Percentiles rank a stretch among this genome's conserved stretches.
These are phyloP conservation scores for Phellopilus nigrolimitatus DNA, from an alignment of 1,284 basidiomycete genomes.

Conservation along the genomic window DNA sequence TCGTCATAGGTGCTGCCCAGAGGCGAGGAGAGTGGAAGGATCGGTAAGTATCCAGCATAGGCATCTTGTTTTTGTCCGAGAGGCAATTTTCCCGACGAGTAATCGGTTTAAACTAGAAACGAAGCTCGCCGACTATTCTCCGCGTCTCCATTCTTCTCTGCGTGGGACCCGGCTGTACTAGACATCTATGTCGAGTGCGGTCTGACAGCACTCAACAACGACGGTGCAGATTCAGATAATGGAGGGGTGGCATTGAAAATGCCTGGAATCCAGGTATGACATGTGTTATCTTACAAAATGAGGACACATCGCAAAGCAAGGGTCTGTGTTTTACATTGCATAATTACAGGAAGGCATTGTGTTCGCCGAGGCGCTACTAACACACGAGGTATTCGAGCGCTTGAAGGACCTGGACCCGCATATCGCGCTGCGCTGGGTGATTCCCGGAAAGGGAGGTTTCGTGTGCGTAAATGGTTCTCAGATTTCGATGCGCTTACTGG, in stretches of 20 bases:
- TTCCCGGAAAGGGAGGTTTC: slow-evolving; percentile 41
- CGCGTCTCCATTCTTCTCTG: slow-evolving; percentile 62
- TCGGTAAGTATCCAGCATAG: slow-evolving; percentile 34
- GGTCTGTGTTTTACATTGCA: background rate
- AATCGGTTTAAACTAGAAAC: slow-evolving; percentile 37
- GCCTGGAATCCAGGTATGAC: slow-evolving; percentile 42
- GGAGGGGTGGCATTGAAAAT: slow-evolving; percentile 55
- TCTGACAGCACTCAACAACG: slow-evolving; percentile 37
- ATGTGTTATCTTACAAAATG: background rate
- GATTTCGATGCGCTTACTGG: background rate
- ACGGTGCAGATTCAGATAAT: slow-evolving; percentile 3
- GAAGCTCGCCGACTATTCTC: slow-evolving; percentile 54
- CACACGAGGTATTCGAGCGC: slow-evolving; percentile 44
- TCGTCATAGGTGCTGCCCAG: slow-evolving; percentile 47
- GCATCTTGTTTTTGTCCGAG: background rate
- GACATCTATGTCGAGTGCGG: slow-evolving; percentile 64
- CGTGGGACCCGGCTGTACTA: slow-evolving; percentile 71
- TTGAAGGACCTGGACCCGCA: slow-evolving; percentile 40
- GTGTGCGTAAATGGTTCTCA: slow-evolving; percentile 18
- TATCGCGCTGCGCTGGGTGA: slow-evolving; percentile 51
- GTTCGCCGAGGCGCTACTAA: slow-evolving; percentile 41
- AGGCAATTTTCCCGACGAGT: background rate
- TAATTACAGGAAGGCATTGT: slow-evolving; percentile 45
- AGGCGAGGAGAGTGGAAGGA: slow-evolving; percentile 64
- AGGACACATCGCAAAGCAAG: too few species aligned